Conservation (phyloP, 768 basidiomycete species). For the Mycena crocata region DNA sequence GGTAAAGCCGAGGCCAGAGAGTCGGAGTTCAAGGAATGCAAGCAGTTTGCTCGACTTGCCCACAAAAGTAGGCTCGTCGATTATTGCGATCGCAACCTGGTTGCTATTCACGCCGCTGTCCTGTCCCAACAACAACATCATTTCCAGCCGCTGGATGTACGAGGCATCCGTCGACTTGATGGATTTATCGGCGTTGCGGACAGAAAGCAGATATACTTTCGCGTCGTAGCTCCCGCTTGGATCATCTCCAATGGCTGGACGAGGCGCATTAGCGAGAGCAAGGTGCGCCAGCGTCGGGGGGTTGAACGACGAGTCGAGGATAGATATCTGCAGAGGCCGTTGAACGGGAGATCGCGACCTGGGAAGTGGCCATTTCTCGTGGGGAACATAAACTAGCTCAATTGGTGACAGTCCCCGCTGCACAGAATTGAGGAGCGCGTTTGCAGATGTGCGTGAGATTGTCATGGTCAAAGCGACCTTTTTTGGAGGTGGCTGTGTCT, state of each 20-base stretch:
- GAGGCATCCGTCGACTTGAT: conserved; percentile 79
- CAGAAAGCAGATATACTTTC: conserved; percentile 82
- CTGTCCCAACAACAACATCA: conserved; percentile 81
- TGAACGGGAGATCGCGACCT: conserved; percentile 29
- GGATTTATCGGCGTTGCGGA: conserved; percentile 88
- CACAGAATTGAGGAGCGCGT: conserved; percentile 48
- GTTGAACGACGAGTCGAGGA: conserved; percentile 95
- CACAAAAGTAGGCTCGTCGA: conserved; percentile 91
- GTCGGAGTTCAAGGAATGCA: conserved; percentile 56
- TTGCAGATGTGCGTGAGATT: conserved; percentile 19
- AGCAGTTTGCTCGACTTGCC: conserved; percentile 77
- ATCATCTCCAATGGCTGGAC: conserved; percentile 33
- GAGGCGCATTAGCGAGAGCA: conserved; percentile 69
- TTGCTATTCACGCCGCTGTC: conserved; percentile 46
- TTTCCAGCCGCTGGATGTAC: conserved; percentile 82
- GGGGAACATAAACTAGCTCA: conserved; percentile 72
- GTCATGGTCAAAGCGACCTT: conserved; percentile 4
- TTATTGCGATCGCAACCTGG: conserved; percentile 77
- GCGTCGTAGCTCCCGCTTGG: conserved; percentile 67
- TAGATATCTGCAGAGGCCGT: conserved; percentile 63
- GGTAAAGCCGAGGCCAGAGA: conserved; percentile 37
- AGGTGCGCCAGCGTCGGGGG: conserved; percentile 90
- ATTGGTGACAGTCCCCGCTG: conserved; percentile 59
- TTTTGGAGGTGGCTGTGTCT: neutral
- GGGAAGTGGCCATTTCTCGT: conserved; percentile 74